Conservation (phyloP, 2,329 filamentous ascomycete species). For the Aphanoascus verrucosus region DNA sequence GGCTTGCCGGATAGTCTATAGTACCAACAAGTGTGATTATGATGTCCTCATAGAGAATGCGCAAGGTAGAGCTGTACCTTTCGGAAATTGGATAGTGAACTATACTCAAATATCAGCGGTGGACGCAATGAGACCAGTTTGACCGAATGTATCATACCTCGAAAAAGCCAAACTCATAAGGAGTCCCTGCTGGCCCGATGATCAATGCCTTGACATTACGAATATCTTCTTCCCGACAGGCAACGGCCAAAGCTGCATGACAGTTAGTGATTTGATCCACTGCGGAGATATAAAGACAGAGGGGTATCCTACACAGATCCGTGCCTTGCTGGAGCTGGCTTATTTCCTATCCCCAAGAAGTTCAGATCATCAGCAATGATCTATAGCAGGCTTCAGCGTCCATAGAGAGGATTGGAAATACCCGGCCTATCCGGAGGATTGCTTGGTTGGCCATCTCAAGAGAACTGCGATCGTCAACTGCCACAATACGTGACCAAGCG, state of each 20-base stretch:
- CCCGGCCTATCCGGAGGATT: conserved; percentile 77
- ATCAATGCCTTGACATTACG: conserved; percentile 79
- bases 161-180: conserved; percentile 96
- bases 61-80: conserved; percentile 43
- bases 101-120: conserved; percentile 26
- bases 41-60: background rate
- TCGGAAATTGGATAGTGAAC: conserved; percentile 68
- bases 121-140: background rate
- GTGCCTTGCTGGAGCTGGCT: conserved; percentile 70
- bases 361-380: conserved; percentile 15
- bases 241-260: conserved; percentile 64
- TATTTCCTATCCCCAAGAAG: conserved; percentile 53
- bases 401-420: conserved; percentile 31
- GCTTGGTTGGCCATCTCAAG: conserved; percentile 65
- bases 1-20: conserved; percentile 66
- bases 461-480: background rate
- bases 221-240: conserved; percentile 78
- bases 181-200: conserved; percentile 83
- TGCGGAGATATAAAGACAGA: conserved; percentile 12
- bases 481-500: background rate
- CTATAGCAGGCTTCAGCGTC: background rate
- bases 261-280: conserved; percentile 5
- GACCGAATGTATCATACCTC: conserved; percentile 49
- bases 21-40: background rate
- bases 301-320: conserved; percentile 60